Evolutionary conservation across 805 yeast species (phyloP).

Genomic region (Starmerella vitae): DNA sequence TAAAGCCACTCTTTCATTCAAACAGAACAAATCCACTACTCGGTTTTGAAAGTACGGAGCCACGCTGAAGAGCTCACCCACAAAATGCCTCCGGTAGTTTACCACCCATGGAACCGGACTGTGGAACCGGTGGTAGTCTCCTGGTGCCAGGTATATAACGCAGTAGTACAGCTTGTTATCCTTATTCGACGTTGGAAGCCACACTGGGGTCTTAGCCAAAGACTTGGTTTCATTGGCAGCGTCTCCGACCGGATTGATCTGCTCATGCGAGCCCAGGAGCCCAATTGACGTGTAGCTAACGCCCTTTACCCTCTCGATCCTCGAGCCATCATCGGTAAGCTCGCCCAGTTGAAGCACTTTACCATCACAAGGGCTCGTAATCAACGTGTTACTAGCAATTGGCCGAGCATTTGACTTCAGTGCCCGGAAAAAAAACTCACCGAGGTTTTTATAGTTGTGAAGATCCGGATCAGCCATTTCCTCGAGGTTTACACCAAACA

Average conservation of each 20-base stretch:
- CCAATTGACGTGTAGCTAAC: constrained; percentile 84
- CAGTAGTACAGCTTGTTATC: constrained; percentile 64
- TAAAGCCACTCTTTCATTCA: constrained; percentile 90
- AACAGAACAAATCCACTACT: constrained; percentile 69
- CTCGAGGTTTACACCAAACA: constrained; percentile 78
- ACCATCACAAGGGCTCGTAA: constrained; percentile 92
- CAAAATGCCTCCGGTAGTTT: constrained; percentile 82
- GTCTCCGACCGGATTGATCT: constrained; percentile 11
- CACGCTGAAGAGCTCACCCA: constrained; percentile 89
- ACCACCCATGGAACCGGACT: constrained; percentile 96
- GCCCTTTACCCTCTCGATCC: constrained; percentile 92
- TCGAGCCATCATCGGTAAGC: constrained; percentile 55
- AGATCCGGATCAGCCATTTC: constrained; percentile 81
- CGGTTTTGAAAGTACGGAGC: constrained; percentile 92
- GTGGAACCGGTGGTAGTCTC: constrained; percentile 94
- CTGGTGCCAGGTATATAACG: constrained; percentile 93
- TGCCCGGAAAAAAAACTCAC: constrained; percentile 82
- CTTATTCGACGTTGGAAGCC: constrained; percentile 15
- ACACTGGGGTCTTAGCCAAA: constrained; percentile 4
- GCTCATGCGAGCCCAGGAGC: constrained; percentile 45
- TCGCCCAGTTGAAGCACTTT: constrained; percentile 72
- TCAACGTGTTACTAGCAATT: constrained; percentile 40
- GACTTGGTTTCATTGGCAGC: constrained; percentile 7
- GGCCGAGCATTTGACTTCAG: constrained; percentile 72
- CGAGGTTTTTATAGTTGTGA: constrained; percentile 58